Evolutionary conservation across 768 basidiomycete genomes (phyloP).

Genomic region (Porphyrellus cyaneotinctus): DNA sequence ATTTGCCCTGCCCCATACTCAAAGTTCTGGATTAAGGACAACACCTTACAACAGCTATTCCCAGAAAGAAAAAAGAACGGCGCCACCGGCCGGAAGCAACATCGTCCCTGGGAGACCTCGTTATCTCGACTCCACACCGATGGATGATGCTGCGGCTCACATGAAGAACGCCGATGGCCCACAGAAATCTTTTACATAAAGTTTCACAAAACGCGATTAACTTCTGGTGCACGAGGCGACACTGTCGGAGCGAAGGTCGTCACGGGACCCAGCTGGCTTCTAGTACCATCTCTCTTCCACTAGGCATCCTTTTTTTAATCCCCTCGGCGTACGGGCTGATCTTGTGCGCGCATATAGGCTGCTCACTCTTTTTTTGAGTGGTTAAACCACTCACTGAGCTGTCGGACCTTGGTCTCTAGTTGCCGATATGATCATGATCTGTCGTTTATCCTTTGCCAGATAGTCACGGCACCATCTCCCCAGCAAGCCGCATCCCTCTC

Average conservation of each 20-base stretch:
- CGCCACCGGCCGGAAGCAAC: background rate
- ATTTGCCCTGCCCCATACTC: background rate
- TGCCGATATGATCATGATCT: background rate
- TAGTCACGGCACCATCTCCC: background rate
- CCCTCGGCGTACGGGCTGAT: constrained; percentile 10
- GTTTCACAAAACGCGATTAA: constrained; percentile 12
- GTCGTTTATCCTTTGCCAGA: background rate
- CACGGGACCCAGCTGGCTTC: constrained; percentile 11
- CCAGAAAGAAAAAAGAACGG: background rate
- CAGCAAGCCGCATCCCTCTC: background rate
- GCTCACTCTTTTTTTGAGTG: background rate
- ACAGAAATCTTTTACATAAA: constrained; percentile 11
- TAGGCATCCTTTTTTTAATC: constrained; percentile 5
- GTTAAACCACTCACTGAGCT: background rate
- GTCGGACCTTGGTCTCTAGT: background rate
- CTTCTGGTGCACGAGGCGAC: constrained; percentile 17
- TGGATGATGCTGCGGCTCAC: constrained; percentile 11
- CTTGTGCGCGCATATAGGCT: constrained; percentile 10
- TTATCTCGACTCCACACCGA: constrained; percentile 8
- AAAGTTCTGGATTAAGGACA: background rate
- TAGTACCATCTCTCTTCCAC: background rate
- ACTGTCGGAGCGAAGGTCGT: constrained; percentile 3
- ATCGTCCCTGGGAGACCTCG: background rate
- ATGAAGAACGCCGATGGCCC: constrained; percentile 10
- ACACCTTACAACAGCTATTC: background rate